Evolutionary conservation across 805 yeast species (phyloP), one percentile per base, ranked within the genome.

Genomic region (Torulaspora maleeae): DNA sequence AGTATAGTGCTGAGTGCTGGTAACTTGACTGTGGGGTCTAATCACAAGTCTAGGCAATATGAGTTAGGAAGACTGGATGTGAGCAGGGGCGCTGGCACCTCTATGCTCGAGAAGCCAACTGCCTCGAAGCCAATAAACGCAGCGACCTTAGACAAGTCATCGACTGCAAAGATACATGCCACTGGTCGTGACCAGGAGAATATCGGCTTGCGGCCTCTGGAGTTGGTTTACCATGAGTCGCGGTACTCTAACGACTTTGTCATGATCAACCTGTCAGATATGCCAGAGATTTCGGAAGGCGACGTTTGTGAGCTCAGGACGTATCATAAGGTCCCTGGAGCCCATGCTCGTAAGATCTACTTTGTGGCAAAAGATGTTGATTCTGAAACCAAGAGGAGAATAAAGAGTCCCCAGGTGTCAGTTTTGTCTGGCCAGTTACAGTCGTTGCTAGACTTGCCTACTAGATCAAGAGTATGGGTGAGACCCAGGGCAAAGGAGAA

Each of bases 261-360:
- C 2, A 61, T 83, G 37, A 57, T 89, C 1, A 90, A 87, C 57
- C 64, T 80, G 15, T 57, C 69, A 0, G 67, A 78, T 3, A 52
- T 86, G 0, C 83, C 86, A 0, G 84, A 83, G 0, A 77, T 86
- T 1, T 69, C 70, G 43, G 79, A 74, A n/a, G 96, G 95, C 13
- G 86, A 84, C 56, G 65, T 86, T 6, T 90, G 87, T 17, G 95
- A 87, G 61, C 56, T 85, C 36, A 76, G 71, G 50, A 73, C 81
- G 25, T 70, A 75, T 24, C 70, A 66, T 41, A 58, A 56, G 34
- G 44, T 44, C 34, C 55, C 59, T 10, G 58, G 36, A 15, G 19
- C 44, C 25, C 56, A 55, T 27, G 59, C 58, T 9, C 48, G 48
- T 15, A 53, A 51, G 33, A 49, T 53, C 2, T 53, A 49, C 25